Conservation (phyloP, 2,329 filamentous ascomycete species). For the Fusarium sp. region DNA sequence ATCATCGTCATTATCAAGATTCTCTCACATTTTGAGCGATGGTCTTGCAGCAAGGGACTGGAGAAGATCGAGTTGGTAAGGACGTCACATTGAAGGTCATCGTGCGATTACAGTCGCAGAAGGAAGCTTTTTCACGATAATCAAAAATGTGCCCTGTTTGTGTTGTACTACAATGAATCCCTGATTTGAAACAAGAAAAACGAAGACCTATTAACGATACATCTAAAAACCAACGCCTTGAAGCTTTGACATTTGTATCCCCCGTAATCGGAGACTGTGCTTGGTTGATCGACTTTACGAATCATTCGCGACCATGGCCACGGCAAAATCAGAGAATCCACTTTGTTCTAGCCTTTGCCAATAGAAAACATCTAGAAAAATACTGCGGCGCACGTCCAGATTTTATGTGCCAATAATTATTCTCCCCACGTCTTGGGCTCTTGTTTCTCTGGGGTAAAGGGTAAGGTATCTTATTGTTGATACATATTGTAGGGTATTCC, state of each 20-base stretch:
- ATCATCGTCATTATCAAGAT: constrained; percentile 31
- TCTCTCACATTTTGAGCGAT: constrained; percentile 25
- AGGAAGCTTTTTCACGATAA: neutral
- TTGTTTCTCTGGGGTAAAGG: constrained; percentile 42
- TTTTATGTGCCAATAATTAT: constrained; percentile 21
- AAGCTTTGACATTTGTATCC: neutral
- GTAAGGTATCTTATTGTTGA: neutral
- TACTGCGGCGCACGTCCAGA: constrained; percentile 15
- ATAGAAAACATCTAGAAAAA: constrained; percentile 29
- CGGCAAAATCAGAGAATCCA: constrained; percentile 20
- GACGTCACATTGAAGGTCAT: constrained; percentile 20
- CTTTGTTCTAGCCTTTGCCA: constrained; percentile 43
- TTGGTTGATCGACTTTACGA: neutral
- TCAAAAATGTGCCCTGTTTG: neutral
- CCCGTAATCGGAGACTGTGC: constrained; percentile 34
- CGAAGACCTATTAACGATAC: no score
- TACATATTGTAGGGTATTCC: neutral
- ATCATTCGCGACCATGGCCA: neutral
- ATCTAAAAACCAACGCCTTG: neutral
- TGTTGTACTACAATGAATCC: neutral
- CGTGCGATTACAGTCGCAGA: neutral
- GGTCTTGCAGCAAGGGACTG: constrained; percentile 9
- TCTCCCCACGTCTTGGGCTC: constrained; percentile 24
- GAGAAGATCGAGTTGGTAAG: constrained; percentile 16
- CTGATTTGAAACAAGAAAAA: no score